A percentile compares a stretch with the other conserved stretches of the same genome.
Conservation (phyloP, 2,329 filamentous ascomycete genomes). For the Claviceps fusiformis region DNA sequence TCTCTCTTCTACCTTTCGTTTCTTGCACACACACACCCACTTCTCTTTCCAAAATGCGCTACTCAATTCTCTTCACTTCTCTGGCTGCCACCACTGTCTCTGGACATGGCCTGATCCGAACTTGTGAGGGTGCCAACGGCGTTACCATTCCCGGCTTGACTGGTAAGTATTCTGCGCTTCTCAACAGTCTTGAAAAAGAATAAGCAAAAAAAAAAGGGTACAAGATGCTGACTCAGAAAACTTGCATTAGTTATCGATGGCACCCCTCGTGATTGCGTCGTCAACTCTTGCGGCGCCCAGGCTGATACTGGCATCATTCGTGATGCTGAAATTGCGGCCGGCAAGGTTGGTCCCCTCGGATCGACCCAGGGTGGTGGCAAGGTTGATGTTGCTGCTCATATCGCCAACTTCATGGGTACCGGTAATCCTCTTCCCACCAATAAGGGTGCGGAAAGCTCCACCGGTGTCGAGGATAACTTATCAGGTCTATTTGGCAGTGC, state of each 20-base stretch:
- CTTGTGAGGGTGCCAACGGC: constrained; percentile 1
- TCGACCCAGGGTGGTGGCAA: constrained; percentile 3
- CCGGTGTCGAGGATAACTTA: constrained; percentile 30
- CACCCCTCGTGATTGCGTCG: constrained; percentile 5
- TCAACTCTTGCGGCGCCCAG: constrained; percentile 5
- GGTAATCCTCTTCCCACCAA: background rate
- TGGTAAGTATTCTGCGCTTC: constrained; percentile 17
- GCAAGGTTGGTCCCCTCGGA: constrained; percentile 3
- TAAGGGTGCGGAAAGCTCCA: constrained; percentile 10
- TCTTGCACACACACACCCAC: too few species aligned
- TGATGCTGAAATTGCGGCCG: constrained; percentile 2
- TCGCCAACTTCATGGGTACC: constrained; percentile 4
- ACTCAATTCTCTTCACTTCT: constrained; percentile 13
- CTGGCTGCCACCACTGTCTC: constrained; percentile 15
- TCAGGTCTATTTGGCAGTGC: constrained; percentile 10
- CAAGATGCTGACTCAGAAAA: background rate
- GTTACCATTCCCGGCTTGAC: constrained; percentile 3
- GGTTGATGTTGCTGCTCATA: constrained; percentile 2
- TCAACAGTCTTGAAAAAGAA: too few species aligned
- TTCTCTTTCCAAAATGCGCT: constrained; percentile 14
- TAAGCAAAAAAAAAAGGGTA: too few species aligned
- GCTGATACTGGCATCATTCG: constrained; percentile 6
- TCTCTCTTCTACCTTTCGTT: constrained; percentile 2
- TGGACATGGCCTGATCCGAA: constrained; percentile 3
- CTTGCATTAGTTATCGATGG: constrained; percentile 1